Evolutionary conservation across 2,329 filamentous ascomycete species (phyloP).

Genomic region (Aspergillus carbonarius): DNA sequence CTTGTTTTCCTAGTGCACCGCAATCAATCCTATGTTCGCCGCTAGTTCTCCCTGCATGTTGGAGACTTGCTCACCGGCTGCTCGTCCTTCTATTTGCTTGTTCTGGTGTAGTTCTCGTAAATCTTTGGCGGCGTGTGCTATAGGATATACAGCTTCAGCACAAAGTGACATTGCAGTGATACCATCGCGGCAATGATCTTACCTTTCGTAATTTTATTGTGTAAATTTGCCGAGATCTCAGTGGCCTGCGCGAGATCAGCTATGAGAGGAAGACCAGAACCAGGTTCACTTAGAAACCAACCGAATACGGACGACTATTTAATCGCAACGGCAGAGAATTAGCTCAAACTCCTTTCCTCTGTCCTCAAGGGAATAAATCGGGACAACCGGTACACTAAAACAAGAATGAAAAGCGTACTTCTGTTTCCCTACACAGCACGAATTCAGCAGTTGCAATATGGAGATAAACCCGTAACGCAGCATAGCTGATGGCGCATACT

Average conservation of each 20-base stretch:
- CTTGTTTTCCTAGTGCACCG: constrained; percentile 55
- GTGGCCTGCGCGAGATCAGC: constrained; percentile 41
- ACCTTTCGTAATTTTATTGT: constrained; percentile 61
- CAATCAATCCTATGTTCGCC: background rate
- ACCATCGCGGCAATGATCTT: background rate
- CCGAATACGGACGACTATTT: constrained; percentile 55
- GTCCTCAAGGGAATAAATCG: background rate
- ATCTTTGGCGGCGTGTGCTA: constrained; percentile 59
- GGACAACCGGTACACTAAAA: too few species aligned
- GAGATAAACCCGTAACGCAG: background rate
- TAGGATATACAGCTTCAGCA: background rate
- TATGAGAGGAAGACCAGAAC: too few species aligned
- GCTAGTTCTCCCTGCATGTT: background rate
- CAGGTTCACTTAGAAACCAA: constrained; percentile 24
- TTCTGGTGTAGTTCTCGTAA: constrained; percentile 63
- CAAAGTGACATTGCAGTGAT: background rate
- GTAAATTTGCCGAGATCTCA: constrained; percentile 61
- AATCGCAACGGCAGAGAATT: constrained; percentile 7
- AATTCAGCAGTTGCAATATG: background rate
- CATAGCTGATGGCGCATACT: constrained; percentile 23
- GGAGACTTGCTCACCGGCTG: constrained; percentile 46
- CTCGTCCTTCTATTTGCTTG: constrained; percentile 58
- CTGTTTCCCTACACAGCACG: constrained; percentile 42
- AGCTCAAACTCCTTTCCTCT: background rate
- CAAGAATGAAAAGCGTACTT: constrained; percentile 38